Evolutionary conservation across 768 basidiomycete species (phyloP).

Genomic region (Melanogaster broomeanus): DNA sequence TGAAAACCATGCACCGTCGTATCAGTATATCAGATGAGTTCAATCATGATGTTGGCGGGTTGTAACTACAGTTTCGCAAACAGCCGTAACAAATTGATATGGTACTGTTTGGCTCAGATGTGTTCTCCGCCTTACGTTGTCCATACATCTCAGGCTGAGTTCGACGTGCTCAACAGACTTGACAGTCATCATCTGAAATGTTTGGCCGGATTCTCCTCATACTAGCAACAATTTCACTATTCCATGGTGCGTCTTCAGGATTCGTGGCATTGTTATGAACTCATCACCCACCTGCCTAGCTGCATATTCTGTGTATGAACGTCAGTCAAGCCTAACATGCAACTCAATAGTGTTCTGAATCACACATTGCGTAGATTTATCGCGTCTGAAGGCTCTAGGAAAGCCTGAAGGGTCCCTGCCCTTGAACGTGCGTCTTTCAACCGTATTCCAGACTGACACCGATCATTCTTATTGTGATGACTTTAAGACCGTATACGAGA

Average conservation of each 20-base stretch:
- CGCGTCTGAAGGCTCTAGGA: conserved; percentile 74
- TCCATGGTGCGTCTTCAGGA: conserved; percentile 49
- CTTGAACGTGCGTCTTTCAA: conserved; percentile 47
- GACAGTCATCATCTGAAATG: conserved; percentile 35
- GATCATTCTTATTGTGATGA: not conserved
- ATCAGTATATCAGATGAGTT: too few species aligned
- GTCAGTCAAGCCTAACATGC: conserved; percentile 42
- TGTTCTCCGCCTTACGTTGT: too few species aligned
- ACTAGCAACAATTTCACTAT: conserved; percentile 46
- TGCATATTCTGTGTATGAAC: conserved; percentile 80
- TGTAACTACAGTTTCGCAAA: not conserved
- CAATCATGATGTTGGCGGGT: not conserved
- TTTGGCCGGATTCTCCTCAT: conserved; percentile 47
- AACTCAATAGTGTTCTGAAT: not conserved
- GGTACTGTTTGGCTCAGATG: too few species aligned
- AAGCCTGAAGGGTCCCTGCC: conserved; percentile 69
- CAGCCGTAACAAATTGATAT: too few species aligned
- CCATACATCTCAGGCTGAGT: too few species aligned
- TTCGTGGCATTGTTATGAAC: not conserved
- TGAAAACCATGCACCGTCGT: too few species aligned
- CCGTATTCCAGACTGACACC: not conserved
- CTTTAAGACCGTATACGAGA: conserved; percentile 66
- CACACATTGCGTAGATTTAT: conserved; percentile 53
- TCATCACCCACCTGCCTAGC: conserved; percentile 42
- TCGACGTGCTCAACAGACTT: not conserved